Evolutionary conservation across 345 rosid species (phyloP).

Genomic region (Dimocarpus longan): DNA sequence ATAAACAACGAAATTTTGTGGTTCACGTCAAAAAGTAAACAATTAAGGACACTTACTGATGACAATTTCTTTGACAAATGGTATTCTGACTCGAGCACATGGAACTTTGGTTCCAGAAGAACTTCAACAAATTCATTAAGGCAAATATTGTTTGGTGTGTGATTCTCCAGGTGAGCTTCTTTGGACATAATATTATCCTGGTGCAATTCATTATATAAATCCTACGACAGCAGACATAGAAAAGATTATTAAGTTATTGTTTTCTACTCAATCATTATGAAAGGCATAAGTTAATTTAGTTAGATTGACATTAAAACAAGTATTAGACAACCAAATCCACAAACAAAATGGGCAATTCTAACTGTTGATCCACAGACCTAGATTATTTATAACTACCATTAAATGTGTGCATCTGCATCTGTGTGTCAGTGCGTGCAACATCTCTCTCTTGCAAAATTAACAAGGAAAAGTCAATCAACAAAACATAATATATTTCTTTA

Average conservation of each 20-base stretch:
- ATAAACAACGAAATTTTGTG: constrained; percentile 10
- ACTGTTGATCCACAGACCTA: not conserved
- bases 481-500: not conserved
- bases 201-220: constrained; percentile 46
- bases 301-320: constrained; percentile 1
- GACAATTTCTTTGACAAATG: constrained; percentile 54
- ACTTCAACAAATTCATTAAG: constrained; percentile 41
- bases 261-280: not conserved
- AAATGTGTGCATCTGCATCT: not conserved
- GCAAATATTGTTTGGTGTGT: constrained; percentile 32
- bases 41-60: constrained; percentile 43
- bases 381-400: not conserved
- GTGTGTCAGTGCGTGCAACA: not conserved
- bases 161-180: constrained; percentile 36
- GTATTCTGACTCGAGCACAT: constrained; percentile 62
- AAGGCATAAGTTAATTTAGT: not conserved
- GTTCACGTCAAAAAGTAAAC: constrained; percentile 7
- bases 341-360: not conserved
- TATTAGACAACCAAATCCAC: not conserved
- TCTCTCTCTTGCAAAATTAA: not conserved
- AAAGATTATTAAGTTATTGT: constrained; percentile 13
- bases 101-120: constrained; percentile 60
- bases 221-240: constrained; percentile 49
- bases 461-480: not conserved
- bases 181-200: constrained; percentile 34